phyloP scores from a whole-genome alignment of 140 eudicot species.

The Bidens hawaiensis region DNA sequence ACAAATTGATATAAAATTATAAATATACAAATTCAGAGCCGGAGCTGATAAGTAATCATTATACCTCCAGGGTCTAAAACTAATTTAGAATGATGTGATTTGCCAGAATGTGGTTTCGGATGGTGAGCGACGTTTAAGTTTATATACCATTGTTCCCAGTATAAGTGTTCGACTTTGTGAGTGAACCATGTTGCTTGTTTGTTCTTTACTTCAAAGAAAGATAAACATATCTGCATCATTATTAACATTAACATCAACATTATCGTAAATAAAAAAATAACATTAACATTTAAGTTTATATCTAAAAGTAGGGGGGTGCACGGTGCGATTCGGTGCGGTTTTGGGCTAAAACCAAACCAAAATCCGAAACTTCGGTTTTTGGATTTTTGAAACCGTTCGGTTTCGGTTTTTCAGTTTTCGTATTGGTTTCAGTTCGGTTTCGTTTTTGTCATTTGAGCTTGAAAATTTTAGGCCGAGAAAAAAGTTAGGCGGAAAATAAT shows the following conservation, averaged over 20 bases:
- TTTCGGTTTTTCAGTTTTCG: no score
- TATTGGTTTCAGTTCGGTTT: no score
- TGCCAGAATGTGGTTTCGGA: slow-evolving; percentile 64
- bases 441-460: no score
- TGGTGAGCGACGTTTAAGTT: slow-evolving; percentile 81
- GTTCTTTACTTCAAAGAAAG: slow-evolving; percentile 92
- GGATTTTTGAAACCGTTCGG: no score
- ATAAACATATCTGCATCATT: slow-evolving; percentile 74
- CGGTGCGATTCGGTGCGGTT: no score
- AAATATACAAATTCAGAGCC: not conserved
- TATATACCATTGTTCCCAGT: slow-evolving; percentile 97
- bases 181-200: slow-evolving; percentile 92
- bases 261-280: slow-evolving; percentile 6
- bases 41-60: not conserved
- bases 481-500: no score
- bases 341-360: no score
- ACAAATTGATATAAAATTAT: not conserved
- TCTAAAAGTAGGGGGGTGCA: no score
- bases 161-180: slow-evolving; percentile 84
- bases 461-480: no score
- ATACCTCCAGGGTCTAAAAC: slow-evolving; percentile 84
- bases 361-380: no score
- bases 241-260: not conserved
- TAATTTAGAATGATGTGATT: slow-evolving; percentile 76
- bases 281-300: not conserved